Conservation (phyloP, 2,329 filamentous ascomycete genomes). For the Colletotrichum godetiae region DNA sequence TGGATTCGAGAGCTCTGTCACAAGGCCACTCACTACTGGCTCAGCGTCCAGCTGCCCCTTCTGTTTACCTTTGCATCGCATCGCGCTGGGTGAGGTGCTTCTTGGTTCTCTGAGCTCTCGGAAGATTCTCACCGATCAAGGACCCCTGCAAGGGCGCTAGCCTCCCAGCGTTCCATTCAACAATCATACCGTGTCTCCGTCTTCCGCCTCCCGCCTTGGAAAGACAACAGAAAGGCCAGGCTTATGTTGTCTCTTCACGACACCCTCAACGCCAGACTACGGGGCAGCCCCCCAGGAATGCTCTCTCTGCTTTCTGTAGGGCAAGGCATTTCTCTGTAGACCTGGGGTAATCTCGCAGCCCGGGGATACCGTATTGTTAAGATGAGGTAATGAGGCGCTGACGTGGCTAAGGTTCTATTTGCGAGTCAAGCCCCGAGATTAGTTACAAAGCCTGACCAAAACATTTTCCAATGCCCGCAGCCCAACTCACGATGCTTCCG, state of each 20-base stretch:
- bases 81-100: not conserved
- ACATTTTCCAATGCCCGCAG: slow-evolving; percentile 1
- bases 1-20: slow-evolving; percentile 9
- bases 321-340: not conserved
- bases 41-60: slow-evolving; percentile 7
- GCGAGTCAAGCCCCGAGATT: slow-evolving; percentile 32
- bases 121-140: not conserved
- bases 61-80: not conserved
- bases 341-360: slow-evolving; percentile 4
- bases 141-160: slow-evolving; percentile 12
- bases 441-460: not conserved
- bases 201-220: not conserved
- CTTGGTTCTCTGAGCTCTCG: not conserved
- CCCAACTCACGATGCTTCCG: not conserved
- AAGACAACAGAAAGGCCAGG: not conserved
- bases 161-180: slow-evolving; percentile 9
- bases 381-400: slow-evolving; percentile 29
- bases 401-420: slow-evolving; percentile 25
- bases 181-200: not conserved
- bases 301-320: not conserved
- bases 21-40: not conserved
- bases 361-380: slow-evolving; percentile 12
- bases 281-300: not conserved
- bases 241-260: not conserved
- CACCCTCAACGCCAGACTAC: not conserved